Percentiles rank a stretch among this genome's conserved stretches.
Conservation (phyloP, 2,329 filamentous ascomycete genomes). For the Sphaerulina musiva region DNA sequence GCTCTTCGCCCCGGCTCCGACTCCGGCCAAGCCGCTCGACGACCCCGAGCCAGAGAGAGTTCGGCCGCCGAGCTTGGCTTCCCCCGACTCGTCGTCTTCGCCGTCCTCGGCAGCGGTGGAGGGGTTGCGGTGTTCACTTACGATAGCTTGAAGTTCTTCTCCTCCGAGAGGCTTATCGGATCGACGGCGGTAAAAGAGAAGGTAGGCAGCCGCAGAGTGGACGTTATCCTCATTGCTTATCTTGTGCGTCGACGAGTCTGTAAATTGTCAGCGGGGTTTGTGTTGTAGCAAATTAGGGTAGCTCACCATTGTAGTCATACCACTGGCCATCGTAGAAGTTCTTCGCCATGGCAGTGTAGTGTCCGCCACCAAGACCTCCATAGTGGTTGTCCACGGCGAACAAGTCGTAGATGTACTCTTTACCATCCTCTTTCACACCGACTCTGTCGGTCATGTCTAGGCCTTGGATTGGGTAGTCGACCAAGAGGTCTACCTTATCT, state of each 20-base stretch:
- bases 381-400: conserved; percentile 96
- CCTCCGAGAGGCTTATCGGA: conserved; percentile 73
- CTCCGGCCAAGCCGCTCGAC: conserved; percentile 83
- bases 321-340: conserved; percentile 84
- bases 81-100: conserved; percentile 56
- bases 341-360: conserved; percentile 91
- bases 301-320: conserved; percentile 94
- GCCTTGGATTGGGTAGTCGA: conserved; percentile 85
- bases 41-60: conserved; percentile 78
- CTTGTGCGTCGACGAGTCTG: conserved; percentile 55
- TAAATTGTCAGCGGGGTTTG: conserved; percentile 37
- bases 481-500: conserved; percentile 84
- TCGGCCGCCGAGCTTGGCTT: conserved; percentile 74
- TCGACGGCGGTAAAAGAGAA: conserved; percentile 90
- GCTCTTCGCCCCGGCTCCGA: conserved; percentile 40
- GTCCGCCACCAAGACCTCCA: conserved; percentile 84
- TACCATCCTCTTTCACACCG: conserved; percentile 70
- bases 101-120: conserved; percentile 40
- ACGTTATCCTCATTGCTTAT: conserved; percentile 18
- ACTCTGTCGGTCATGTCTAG: conserved; percentile 77
- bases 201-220: conserved; percentile 67
- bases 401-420: conserved; percentile 80
- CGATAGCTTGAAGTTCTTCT: conserved; percentile 62
- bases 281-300: not conserved
- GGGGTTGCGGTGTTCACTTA: conserved; percentile 55